Base-by-base conservation (phyloP, 148 eudicot species). In the Cornus kousa region DNA sequence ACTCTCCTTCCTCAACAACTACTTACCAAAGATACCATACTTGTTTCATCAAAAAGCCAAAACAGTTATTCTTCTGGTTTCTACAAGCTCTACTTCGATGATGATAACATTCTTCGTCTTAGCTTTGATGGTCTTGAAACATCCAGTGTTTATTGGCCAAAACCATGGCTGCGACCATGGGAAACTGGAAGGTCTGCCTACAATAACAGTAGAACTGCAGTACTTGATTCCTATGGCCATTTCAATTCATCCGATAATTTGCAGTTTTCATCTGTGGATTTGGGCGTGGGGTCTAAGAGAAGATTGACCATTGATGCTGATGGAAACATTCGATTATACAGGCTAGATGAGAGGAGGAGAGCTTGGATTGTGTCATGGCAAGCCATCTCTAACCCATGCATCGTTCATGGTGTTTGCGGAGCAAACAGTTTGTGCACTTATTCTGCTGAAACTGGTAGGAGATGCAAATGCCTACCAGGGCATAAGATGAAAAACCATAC, bases 1-100 rank as follows among this genome's bases (percentile, higher is more conserved):
- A 87, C 89, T 67, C 73, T 87, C 66, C 87, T 87, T 68, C 89
- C 83, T 40, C 53, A 50, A 8, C 90, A 85, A 62, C 14, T 17
- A 23, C 43, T 87, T 7, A 82, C 86, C 1, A 82, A 77, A 33
- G 71, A n/a, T 19, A 70, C 43, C 6, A 68, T 19, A 19, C 50
- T 85, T 32, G 43, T 80, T 12, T 87, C 87, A 5, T 76, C 67
- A 8, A 78, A 71, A 67, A 78, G 80, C 50, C 55, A 48, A 71
- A 72, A 70, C 39, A 73, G 68, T 66, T 48, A 57, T 37, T 62
- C 84, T 2, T 73, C 84, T 40, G 84, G 84, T 19, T 77, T 72
- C 64, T 78, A 77, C 68, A 82, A 78, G 80, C 72, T 77, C 28
- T 82, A 73, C 31, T 82, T 77, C 31, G 77, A 78, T 50, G 68